Percentiles rank a stretch among this genome's conserved stretches.
Conservation (phyloP, 345 rosid species). For the Gossypium herbaceum region DNA sequence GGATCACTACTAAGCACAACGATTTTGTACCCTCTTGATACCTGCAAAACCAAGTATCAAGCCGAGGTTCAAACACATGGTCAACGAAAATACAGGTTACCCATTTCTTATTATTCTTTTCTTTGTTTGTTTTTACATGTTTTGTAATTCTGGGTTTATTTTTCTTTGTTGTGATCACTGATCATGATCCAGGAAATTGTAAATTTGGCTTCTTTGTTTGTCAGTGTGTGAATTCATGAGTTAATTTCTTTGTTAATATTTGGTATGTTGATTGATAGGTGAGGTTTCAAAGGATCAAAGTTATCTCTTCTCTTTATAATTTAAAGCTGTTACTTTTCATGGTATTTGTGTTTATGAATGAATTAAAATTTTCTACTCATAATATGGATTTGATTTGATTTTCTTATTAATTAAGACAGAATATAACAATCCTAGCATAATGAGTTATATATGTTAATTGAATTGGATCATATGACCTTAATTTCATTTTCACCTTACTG, state of each 20-base stretch:
- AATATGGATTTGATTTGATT: neutral
- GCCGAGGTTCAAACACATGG: slow-evolving; percentile 6
- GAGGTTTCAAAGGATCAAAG: neutral
- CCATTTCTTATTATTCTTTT: neutral
- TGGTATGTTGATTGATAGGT: neutral
- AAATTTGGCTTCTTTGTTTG: neutral
- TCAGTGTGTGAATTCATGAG: neutral
- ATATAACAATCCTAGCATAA: neutral
- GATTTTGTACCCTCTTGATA: slow-evolving; percentile 92
- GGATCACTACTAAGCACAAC: slow-evolving; percentile 95
- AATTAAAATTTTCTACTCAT: neutral
- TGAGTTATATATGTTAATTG: neutral
- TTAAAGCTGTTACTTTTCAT: neutral
- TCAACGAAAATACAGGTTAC: slow-evolving; percentile 5
- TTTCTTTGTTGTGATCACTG: slow-evolving; percentile 12
- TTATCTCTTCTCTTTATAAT: neutral
- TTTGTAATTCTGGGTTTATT: neutral
- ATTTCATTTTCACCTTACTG: neutral
- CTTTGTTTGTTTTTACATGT: neutral
- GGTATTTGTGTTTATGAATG: neutral
- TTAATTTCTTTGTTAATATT: neutral
- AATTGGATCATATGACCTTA: neutral
- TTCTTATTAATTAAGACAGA: neutral
- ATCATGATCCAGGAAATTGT: slow-evolving; percentile 22
- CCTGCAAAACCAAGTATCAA: slow-evolving; percentile 67